phyloP scores from a whole-genome alignment of 345 rosid species.

The Citrus sp. region DNA sequence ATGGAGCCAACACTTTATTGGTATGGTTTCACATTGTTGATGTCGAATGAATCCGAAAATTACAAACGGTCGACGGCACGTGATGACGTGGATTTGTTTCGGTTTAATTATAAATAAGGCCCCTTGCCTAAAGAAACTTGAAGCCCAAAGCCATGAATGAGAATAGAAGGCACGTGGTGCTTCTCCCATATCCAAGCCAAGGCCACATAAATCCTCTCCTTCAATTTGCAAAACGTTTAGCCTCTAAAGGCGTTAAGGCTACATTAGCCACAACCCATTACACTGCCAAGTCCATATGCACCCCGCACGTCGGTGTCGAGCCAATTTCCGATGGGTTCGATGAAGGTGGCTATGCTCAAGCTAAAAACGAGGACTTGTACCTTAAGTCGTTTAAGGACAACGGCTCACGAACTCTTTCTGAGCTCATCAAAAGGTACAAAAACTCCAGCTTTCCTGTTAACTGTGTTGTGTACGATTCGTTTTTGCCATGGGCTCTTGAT shows the following conservation, averaged over 20 bases:
- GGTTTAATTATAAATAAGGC: not conserved
- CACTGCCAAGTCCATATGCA: constrained; percentile 42
- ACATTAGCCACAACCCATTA: constrained; percentile 70
- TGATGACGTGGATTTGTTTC: not conserved
- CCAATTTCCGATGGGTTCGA: constrained; percentile 81
- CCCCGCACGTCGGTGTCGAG: constrained; percentile 40
- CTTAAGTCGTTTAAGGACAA: constrained; percentile 36
- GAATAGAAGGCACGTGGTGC: constrained; percentile 40
- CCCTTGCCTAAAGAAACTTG: not conserved
- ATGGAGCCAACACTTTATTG: too few species aligned
- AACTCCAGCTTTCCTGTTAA: constrained; percentile 32
- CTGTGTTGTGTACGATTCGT: constrained; percentile 68
- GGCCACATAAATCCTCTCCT: constrained; percentile 84
- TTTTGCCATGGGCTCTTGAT: constrained; percentile 73
- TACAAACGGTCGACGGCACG: too few species aligned
- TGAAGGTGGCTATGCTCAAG: constrained; percentile 42
- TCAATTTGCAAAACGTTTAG: constrained; percentile 68
- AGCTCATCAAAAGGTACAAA: constrained; percentile 34
- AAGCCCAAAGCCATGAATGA: not conserved
- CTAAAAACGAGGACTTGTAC: constrained; percentile 33
- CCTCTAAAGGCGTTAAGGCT: constrained; percentile 58
- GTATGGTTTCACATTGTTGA: too few species aligned
- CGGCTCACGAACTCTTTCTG: constrained; percentile 53
- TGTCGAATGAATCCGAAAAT: too few species aligned
- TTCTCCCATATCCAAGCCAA: constrained; percentile 72